Evolutionary conservation across 192 early-diverging fungal species (phyloP), one percentile per base, ranked within the genome.

Genomic region (Coemansia guatemalensis): DNA sequence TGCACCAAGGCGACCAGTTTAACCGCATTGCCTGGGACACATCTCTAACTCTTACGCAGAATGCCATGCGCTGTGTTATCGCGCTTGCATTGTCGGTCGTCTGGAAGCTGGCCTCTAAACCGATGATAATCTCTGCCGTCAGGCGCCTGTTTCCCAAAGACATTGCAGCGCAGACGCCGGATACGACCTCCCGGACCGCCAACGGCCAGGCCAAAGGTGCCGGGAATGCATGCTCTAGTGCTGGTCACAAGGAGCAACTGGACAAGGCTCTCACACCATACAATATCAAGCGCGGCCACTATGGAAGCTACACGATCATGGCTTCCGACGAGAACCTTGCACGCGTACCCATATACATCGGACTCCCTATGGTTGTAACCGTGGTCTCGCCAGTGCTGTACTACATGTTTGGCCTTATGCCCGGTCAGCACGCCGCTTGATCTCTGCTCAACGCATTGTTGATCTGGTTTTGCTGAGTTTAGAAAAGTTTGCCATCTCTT

Each of bases 61-160:
- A 75, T 50, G n/a, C 53, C 24, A 3, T 73, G 11, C 81, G 81
- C 53, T 69, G 65, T 48, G 30, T 61, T 29, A 62, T 77, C 20
- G 29, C 49, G 35, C n/a, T 83, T 6, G 65, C 12, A 8, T 44
- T 81, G 18, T 55, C 77, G 27, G 61, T 83, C 24, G 44, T 27
- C 7, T 83, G 82, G 82, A 83, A 83, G 58, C 26, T 73, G 32
- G 24, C 44, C 3, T 79, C 82, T 25, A 79, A 83, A 52, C 60
- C 69, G 1, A 20, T 66, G 12, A 41, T 77, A 29, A 24, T 56
- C 5, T 24, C 60, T 8, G 26, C 73, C 11, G 59, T 75, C n/a
- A 60, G 51, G n/a, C 50, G 23, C 23, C 24, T 68, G 29, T 44
- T 64, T 8, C 47, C 59, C 25, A 32, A 32, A 14, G 29, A 32